Conservation (phyloP, 2,329 filamentous ascomycete species). For the Penicillium vulpinum region DNA sequence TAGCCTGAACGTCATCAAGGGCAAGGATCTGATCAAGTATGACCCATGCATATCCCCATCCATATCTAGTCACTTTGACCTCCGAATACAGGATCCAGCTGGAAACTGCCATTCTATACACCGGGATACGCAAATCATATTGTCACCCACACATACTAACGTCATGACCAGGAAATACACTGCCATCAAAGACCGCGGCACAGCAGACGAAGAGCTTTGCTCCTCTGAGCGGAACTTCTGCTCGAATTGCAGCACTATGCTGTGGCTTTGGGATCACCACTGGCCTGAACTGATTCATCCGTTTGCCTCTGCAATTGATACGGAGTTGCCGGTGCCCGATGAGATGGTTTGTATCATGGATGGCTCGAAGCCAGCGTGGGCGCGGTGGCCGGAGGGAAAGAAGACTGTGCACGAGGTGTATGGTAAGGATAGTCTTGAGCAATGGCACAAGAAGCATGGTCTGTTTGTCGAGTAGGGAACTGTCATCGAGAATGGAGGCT, state of each 20-base stretch:
- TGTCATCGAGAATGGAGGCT: background rate
- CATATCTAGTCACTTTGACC: no score
- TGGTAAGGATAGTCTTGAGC: conserved; percentile 43
- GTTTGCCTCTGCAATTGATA: conserved; percentile 53
- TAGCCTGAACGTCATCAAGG: conserved; percentile 45
- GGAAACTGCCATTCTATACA: background rate
- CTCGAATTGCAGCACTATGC: conserved; percentile 49
- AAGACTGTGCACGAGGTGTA: conserved; percentile 46
- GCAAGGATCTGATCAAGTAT: conserved; percentile 48
- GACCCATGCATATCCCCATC: conserved; percentile 1
- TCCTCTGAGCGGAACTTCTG: conserved; percentile 51
- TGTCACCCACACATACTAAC: background rate
- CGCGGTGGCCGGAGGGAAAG: conserved; percentile 50
- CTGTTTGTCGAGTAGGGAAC: conserved; percentile 33
- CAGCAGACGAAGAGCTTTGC: conserved; percentile 38
- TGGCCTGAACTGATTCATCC: conserved; percentile 53
- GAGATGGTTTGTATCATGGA: conserved; percentile 51
- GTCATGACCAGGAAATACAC: conserved; percentile 43
- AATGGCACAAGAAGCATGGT: conserved; percentile 48
- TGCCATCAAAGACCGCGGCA: conserved; percentile 48
- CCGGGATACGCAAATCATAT: background rate
- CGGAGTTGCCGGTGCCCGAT: conserved; percentile 45
- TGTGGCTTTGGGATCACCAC: conserved; percentile 50
- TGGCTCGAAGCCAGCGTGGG: conserved; percentile 49
- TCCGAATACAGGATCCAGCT: no score